Percentiles rank a stretch among this genome's conserved stretches.
Evolutionary conservation across 371 early-diverging fungal genomes (phyloP).

Genomic region (Dinochytrium kinnereticum): DNA sequence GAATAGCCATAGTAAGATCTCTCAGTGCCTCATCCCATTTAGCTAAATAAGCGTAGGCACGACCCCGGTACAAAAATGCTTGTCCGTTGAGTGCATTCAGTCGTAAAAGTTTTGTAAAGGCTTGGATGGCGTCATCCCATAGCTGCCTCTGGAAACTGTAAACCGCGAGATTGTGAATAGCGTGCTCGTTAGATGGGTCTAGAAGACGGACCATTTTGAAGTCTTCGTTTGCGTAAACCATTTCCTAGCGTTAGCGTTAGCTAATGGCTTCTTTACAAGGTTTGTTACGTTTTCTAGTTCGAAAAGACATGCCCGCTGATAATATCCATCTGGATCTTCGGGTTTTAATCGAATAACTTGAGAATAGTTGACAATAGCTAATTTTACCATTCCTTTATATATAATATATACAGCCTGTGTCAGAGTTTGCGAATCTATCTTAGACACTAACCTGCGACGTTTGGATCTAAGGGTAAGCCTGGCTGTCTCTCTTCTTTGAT

Average conservation of each 20-base stretch:
- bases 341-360: slow-evolving; percentile 55
- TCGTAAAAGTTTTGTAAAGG: slow-evolving; percentile 48
- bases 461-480: slow-evolving; percentile 30
- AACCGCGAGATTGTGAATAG: slow-evolving; percentile 53
- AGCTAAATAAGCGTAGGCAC: slow-evolving; percentile 48
- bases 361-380: slow-evolving; percentile 57
- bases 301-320: slow-evolving; percentile 54
- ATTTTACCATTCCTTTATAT: slow-evolving; percentile 41
- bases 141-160: slow-evolving; percentile 55
- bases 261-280: neutral
- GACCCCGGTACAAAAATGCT: slow-evolving; percentile 44
- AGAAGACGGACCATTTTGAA: slow-evolving; percentile 54
- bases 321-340: slow-evolving; percentile 54
- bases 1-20: slow-evolving; percentile 53
- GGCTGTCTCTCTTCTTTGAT: slow-evolving; percentile 25
- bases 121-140: slow-evolving; percentile 54
- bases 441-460: slow-evolving; percentile 12
- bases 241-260: slow-evolving; percentile 45
- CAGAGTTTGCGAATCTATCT: neutral
- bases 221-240: slow-evolving; percentile 58
- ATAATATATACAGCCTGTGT: too few relatives aligned
- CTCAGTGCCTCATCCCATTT: slow-evolving; percentile 53
- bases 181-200: slow-evolving; percentile 55
- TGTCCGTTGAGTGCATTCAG: slow-evolving; percentile 46
- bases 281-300: slow-evolving; percentile 51